Conservation (phyloP, 176 grass and related monocot genomes). For the Avena eriantha region DNA sequence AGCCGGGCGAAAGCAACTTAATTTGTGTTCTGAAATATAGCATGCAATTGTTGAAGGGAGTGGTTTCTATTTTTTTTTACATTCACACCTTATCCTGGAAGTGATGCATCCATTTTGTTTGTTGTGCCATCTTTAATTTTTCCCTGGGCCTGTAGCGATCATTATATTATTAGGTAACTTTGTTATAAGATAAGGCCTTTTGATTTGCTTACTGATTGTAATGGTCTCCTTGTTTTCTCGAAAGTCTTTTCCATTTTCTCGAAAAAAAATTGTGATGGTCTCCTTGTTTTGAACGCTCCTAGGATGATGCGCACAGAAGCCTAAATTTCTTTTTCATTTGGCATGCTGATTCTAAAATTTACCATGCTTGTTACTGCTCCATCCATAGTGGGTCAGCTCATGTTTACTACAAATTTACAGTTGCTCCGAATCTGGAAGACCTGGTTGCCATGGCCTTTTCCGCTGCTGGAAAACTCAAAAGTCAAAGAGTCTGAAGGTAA, state of each 20-base stretch:
- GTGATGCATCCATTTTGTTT: no score
- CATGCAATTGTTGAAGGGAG: neutral
- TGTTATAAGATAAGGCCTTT: conserved; percentile 17
- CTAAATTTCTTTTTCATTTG: neutral
- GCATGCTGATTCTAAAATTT: no score
- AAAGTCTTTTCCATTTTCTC: no score
- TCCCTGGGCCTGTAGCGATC: neutral
- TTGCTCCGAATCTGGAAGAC: conserved; percentile 65
- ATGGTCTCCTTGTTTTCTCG: no score
- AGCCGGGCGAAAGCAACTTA: neutral
- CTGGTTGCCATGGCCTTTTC: conserved; percentile 66
- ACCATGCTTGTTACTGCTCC: conserved; percentile 12
- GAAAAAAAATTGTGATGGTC: neutral
- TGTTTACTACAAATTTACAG: conserved; percentile 44
- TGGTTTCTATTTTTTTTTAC: neutral
- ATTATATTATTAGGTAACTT: neutral
- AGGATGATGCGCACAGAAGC: neutral
- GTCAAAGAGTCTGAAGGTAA: conserved; percentile 58
- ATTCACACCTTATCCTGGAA: neutral
- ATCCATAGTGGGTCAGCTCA: neutral
- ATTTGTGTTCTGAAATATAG: neutral
- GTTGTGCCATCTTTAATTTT: neutral
- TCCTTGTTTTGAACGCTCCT: neutral
- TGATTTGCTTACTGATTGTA: neutral
- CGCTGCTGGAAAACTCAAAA: conserved; percentile 71